Evolutionary conservation across 176 grass and related monocot species (phyloP).

Genomic region (Stipa capillata): DNA sequence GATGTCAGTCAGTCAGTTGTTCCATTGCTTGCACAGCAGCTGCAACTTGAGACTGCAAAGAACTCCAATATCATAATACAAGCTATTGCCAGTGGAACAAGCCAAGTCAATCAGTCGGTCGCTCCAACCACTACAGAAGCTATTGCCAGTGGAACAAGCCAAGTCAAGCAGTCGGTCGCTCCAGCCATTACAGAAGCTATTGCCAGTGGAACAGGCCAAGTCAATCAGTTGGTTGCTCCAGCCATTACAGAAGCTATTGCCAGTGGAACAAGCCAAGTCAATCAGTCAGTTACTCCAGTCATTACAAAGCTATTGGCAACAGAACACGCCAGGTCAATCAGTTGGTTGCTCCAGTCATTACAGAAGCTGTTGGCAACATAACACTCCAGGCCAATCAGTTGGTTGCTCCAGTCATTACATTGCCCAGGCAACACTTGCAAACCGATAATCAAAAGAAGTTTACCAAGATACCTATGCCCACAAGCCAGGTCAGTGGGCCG

Average conservation of each 20-base stretch:
- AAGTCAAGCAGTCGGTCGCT: neutral
- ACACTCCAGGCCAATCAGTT: neutral
- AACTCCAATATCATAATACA: neutral
- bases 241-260: neutral
- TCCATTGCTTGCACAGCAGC: neutral
- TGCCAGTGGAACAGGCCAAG: neutral
- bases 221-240: neutral
- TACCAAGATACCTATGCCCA: neutral
- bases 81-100: neutral
- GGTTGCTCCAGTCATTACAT: neutral
- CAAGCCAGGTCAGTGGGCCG: neutral
- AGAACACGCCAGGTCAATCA: no score
- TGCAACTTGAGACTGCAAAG: constrained; percentile 5
- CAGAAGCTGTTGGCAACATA: neutral
- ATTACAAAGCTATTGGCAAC: neutral
- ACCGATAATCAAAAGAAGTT: neutral
- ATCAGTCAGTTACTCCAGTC: no score
- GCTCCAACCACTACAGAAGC: neutral
- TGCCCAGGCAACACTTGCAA: neutral
- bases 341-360: neutral
- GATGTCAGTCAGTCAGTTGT: neutral
- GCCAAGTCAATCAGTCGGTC: neutral
- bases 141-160: neutral
- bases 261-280: neutral
- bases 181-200: neutral